Percentiles rank a stretch among this genome's conserved stretches.
phyloP scores from a whole-genome alignment of 2,329 filamentous ascomycete species.

The Spiromastix sp. region DNA sequence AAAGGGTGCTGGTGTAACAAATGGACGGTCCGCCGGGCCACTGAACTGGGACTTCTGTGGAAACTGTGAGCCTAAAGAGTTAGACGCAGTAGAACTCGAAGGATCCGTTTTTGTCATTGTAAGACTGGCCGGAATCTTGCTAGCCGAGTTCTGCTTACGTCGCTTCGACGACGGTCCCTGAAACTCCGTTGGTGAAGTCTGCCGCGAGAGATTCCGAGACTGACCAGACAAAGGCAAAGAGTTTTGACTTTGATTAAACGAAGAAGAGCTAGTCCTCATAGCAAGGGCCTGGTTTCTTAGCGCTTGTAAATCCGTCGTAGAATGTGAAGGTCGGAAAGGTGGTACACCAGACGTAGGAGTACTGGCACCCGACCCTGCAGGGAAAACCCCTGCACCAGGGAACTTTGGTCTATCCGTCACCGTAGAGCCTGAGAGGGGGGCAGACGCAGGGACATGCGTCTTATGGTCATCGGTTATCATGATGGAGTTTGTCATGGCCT shows the following conservation, averaged over 20 bases:
- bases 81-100: constrained; percentile 31
- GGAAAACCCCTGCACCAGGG: constrained; percentile 35
- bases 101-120: constrained; percentile 76
- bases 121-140: constrained; percentile 61
- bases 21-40: constrained; percentile 35
- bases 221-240: constrained; percentile 38
- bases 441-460: constrained; percentile 50
- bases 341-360: constrained; percentile 24
- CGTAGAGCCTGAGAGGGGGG: constrained; percentile 23
- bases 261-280: constrained; percentile 28
- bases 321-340: constrained; percentile 48
- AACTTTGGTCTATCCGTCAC: constrained; percentile 30
- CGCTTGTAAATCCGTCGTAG: constrained; percentile 52
- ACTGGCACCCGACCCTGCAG: constrained; percentile 23
- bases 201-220: constrained; percentile 57
- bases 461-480: constrained; percentile 99
- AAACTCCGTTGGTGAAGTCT: constrained; percentile 58
- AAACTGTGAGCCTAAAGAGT: constrained; percentile 31
- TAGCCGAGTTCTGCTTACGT: constrained; percentile 62
- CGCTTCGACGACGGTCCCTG: constrained; percentile 64
- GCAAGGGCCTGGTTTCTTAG: constrained; percentile 44
- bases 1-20: constrained; percentile 33
- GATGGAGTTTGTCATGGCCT: constrained; percentile 76
- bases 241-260: constrained; percentile 27
- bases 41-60: constrained; percentile 28